A percentile compares a stretch with the other conserved stretches of the same genome.
Evolutionary conservation across 2,329 filamentous ascomycete species (phyloP).

Genomic region (Pezicula rhizophila): DNA sequence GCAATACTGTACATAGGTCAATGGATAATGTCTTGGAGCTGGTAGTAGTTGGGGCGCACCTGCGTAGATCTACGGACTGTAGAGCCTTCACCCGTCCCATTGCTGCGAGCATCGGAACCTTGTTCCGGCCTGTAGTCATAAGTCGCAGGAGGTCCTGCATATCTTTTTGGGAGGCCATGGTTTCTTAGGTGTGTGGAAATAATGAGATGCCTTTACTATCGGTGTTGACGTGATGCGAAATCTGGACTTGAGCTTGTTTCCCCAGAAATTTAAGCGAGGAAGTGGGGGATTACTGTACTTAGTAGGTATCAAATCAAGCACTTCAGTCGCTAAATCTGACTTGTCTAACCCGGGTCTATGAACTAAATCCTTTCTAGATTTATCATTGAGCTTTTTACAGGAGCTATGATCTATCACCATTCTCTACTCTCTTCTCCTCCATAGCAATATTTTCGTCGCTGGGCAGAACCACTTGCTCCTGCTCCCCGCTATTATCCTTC

Average conservation of each 20-base stretch:
- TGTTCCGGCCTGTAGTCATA: slow-evolving; percentile 46
- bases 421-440: not conserved
- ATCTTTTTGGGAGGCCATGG: slow-evolving; percentile 40
- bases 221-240: not conserved
- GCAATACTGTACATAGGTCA: slow-evolving; percentile 18
- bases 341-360: no score
- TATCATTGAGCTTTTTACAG: not conserved
- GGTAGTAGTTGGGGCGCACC: slow-evolving; percentile 32
- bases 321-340: no score
- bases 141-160: slow-evolving; percentile 56
- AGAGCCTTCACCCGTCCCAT: slow-evolving; percentile 53
- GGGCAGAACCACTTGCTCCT: not conserved
- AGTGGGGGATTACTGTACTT: no score
- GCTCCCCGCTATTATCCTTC: not conserved
- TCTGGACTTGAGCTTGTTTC: no score
- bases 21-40: slow-evolving; percentile 7
- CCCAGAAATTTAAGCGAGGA: no score
- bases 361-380: no score
- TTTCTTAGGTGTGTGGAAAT: not conserved
- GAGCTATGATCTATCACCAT: not conserved
- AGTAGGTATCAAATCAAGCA: no score
- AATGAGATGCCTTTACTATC: not conserved
- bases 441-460: not conserved
- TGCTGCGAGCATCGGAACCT: slow-evolving; percentile 52
- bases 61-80: slow-evolving; percentile 47